Base-by-base conservation (phyloP, 371 early-diverging fungal species). In the Gilbertella persicaria region DNA sequence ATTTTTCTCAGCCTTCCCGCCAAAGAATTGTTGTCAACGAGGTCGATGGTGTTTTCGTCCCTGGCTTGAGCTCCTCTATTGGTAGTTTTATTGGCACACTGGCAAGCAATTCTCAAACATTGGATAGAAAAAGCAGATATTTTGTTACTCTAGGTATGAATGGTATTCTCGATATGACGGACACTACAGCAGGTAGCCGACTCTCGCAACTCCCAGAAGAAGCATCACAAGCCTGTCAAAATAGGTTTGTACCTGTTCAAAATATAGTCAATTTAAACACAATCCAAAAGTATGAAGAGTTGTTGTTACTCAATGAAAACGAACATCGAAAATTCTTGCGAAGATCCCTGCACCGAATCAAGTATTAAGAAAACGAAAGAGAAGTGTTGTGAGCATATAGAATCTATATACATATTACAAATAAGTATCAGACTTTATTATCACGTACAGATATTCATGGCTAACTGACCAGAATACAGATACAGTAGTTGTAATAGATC, bases 101-200 rank as follows among this genome's bases (percentile, higher is more conserved):
- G 24, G 52, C 44, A 23, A 43, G 36, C 36, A 52, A 52, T 43
- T 33, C 44, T 19, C 24, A 35, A 53, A 53, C 25, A 25, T 7
- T 53, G 44, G 29, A 45, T 44, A 44, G 53, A 53, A 53, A 53
- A 37, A 45, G 26, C 42, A 43, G 20, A 43, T 53, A 53, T 25
- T 45, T 53, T 24, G 38, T 28, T 26, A 24, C 53, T 16, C 38
- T 53, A 4, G 53, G 53, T 17, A 53, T 45, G 53, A 53, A 45
- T 37, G 25, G 53, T 25, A 53, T 53, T 26, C 45, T 53, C 9
- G 30, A 45, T 37, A 37, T 38, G 29, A 37, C 45, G 19, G 45
- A 53, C 16, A 38, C 17, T 20, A 36, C 53, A 4, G 8, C 24
- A 53, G 45, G 53, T 36, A 45, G 36, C 25, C 26, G 45, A 25